A percentile compares a stretch with the other conserved stretches of the same genome.
Evolutionary conservation across 2,329 filamentous ascomycete species (phyloP).

Genomic region (Parastagonospora nodorum): DNA sequence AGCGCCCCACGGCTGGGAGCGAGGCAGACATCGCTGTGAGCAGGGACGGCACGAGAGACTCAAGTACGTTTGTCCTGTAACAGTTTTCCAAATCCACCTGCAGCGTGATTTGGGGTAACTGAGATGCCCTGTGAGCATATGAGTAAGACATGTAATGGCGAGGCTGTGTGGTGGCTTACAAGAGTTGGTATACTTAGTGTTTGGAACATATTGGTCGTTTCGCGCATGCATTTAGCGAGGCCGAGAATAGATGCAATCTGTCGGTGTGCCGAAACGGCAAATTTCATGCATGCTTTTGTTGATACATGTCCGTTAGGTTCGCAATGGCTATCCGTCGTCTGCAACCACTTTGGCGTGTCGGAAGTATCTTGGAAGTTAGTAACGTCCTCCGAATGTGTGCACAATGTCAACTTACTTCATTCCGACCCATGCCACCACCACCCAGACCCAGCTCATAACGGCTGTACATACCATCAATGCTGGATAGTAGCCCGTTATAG

Average conservation of each 20-base stretch:
- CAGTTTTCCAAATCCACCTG: conserved; percentile 17
- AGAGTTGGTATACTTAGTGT: conserved; percentile 35
- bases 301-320: conserved; percentile 10
- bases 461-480: conserved; percentile 90
- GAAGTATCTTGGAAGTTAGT: conserved; percentile 61
- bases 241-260: conserved; percentile 25
- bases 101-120: conserved; percentile 4
- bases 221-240: conserved; percentile 26
- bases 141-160: conserved; percentile 5
- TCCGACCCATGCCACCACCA: conserved; percentile 93
- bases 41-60: not conserved
- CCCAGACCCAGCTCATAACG: conserved; percentile 99
- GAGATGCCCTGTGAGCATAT: conserved; percentile 7
- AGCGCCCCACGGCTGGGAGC: not conserved
- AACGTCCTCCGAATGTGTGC: too few species aligned
- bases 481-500: conserved; percentile 96
- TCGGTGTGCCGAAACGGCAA: conserved; percentile 8
- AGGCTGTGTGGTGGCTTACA: conserved; percentile 19
- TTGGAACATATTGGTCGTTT: conserved; percentile 39
- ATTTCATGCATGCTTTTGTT: conserved; percentile 14
- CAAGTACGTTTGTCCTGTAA: conserved; percentile 1
- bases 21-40: not conserved
- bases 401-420: conserved; percentile 72
- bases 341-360: conserved; percentile 89
- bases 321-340: conserved; percentile 51